These are phyloP conservation scores for Trypanosoma theileri DNA, from an alignment of 208 protist species.

Conservation along the genomic window DNA sequence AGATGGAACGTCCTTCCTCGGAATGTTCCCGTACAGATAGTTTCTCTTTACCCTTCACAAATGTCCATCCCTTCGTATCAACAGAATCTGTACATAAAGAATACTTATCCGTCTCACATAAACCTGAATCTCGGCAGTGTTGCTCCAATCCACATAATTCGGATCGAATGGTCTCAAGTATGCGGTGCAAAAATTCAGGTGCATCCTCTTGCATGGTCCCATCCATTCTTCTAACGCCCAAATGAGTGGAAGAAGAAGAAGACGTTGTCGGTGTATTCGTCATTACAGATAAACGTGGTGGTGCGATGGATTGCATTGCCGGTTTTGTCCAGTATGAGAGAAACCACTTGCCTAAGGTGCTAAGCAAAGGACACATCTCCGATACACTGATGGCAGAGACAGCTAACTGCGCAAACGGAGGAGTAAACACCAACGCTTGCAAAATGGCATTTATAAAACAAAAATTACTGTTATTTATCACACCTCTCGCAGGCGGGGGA, in stretches of 20 bases:
- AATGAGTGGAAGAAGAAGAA: not conserved
- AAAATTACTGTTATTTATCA: conserved; percentile 78
- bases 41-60: conserved; percentile 60
- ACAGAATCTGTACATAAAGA: not conserved
- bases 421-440: conserved; percentile 63
- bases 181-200: conserved; percentile 74
- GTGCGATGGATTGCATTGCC: conserved; percentile 15
- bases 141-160: conserved; percentile 42
- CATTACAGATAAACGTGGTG: conserved; percentile 32
- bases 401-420: conserved; percentile 68
- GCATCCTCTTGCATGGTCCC: conserved; percentile 81
- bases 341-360: conserved; percentile 59
- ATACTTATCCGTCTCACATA: not conserved
- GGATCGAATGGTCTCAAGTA: conserved; percentile 63
- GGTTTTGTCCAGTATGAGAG: conserved; percentile 64
- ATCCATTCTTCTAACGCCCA: conserved; percentile 22
- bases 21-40: conserved; percentile 53
- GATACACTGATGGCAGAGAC: conserved; percentile 39
- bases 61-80: conserved; percentile 60
- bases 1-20: conserved; percentile 39
- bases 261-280: not conserved
- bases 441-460: conserved; percentile 87
- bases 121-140: not conserved
- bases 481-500: conserved; percentile 52
- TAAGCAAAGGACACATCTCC: conserved; percentile 46